These are phyloP conservation scores for Populus hybrid DNA, from an alignment of 441 rosid species.

Conservation along the genomic window DNA sequence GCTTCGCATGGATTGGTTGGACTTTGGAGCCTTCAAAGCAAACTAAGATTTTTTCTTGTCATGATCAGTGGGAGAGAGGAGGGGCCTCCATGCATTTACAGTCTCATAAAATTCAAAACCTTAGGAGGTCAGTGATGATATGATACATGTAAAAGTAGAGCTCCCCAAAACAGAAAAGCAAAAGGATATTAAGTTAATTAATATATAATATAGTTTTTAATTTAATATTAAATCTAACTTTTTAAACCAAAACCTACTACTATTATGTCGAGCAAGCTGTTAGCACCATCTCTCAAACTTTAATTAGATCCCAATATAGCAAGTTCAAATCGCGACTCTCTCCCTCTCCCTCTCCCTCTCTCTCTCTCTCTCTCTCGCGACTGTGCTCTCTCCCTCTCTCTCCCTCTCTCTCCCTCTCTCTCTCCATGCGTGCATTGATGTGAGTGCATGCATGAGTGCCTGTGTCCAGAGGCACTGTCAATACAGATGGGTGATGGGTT, in stretches of 20 bases:
- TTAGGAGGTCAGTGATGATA: neutral
- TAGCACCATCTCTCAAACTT: neutral
- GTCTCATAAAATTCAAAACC: conserved; percentile 4
- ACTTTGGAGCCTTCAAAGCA: neutral
- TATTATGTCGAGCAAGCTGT: neutral
- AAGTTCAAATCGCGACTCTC: neutral
- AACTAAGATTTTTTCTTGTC: neutral
- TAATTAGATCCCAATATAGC: neutral
- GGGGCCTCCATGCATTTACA: neutral
- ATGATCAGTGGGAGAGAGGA: neutral
- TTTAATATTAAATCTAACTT: too few relatives aligned
- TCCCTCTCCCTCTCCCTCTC: neutral
- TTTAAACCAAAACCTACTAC: too few relatives aligned
- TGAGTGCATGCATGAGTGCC: neutral
- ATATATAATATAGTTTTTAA: too few relatives aligned
- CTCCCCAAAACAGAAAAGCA: neutral
- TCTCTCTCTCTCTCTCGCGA: neutral
- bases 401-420: neutral
- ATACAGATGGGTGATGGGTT: neutral
- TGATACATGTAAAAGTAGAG: neutral
- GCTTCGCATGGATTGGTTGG: too few relatives aligned
- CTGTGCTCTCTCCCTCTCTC: neutral
- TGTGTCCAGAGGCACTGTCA: too few relatives aligned
- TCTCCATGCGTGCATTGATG: conserved; percentile 11
- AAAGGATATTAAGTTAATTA: neutral